A percentile compares a stretch with the other conserved stretches of the same genome.
Conservation (phyloP, 1,139 yeast species). For the Arxiozyma bovina region DNA sequence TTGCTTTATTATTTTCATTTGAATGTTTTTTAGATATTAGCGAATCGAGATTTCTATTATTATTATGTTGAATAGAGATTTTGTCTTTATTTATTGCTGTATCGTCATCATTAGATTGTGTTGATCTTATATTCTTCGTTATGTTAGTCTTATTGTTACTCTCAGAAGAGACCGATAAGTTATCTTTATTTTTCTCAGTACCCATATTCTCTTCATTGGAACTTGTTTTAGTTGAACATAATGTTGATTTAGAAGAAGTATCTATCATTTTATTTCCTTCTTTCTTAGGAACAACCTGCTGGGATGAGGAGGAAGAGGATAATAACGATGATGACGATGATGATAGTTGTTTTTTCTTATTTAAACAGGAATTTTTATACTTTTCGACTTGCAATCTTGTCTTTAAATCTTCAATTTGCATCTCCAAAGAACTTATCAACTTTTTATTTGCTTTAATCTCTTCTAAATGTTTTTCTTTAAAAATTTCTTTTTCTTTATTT, state of each 20-base stretch:
- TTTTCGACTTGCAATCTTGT: constrained; percentile 28
- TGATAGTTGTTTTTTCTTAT: constrained; percentile 6
- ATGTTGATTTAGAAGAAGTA: background rate
- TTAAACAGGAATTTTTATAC: constrained; percentile 20
- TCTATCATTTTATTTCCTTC: background rate
- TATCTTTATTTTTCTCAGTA: background rate
- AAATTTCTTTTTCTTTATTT: constrained; percentile 20
- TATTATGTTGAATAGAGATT: too few species aligned
- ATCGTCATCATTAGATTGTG: background rate
- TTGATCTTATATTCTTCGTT: background rate
- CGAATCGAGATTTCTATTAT: background rate
- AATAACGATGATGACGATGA: background rate
- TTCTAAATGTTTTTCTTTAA: constrained; percentile 13
- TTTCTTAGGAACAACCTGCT: background rate
- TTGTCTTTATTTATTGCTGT: background rate
- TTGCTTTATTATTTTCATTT: background rate
- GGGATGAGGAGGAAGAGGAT: background rate
- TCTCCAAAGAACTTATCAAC: constrained; percentile 18
- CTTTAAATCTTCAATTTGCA: constrained; percentile 27
- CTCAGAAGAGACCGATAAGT: background rate
- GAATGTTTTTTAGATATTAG: too few species aligned
- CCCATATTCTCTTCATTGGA: background rate
- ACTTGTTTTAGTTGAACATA: background rate
- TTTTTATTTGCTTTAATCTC: constrained; percentile 14
- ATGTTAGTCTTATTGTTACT: background rate